Conservation (phyloP, 2,329 filamentous ascomycete species). For the Aspergillus versicolor region DNA sequence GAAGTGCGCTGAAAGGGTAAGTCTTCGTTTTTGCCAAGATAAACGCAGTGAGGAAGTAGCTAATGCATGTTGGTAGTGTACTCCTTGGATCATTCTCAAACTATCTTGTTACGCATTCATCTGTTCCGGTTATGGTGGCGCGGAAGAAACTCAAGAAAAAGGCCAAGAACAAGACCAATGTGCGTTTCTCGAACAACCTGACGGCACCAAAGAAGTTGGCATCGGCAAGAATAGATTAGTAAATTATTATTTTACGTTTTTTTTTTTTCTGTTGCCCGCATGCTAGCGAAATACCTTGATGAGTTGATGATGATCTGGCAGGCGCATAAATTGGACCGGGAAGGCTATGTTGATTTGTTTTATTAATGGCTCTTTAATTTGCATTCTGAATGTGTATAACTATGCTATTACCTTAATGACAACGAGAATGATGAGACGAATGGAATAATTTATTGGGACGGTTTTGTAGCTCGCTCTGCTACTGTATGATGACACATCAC, state of each 20-base stretch:
- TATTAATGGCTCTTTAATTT: not conserved
- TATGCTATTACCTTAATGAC: conserved; percentile 8
- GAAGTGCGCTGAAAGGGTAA: conserved; percentile 90
- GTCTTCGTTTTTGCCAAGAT: conserved; percentile 28
- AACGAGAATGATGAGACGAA: not conserved
- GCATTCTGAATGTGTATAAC: conserved; percentile 8
- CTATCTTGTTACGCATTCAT: conserved; percentile 94
- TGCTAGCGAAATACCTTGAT: conserved; percentile 4
- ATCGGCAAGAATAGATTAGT: conserved; percentile 73
- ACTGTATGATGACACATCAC: conserved; percentile 11
- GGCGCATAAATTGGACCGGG: conserved; percentile 7
- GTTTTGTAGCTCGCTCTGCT: not conserved
- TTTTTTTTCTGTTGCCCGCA: not conserved
- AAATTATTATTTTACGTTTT: not conserved
- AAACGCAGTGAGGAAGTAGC: not conserved
- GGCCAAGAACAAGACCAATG: conserved; percentile 71
- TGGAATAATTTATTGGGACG: not conserved
- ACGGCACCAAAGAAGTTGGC: conserved; percentile 68
- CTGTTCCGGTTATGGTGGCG: conserved; percentile 96
- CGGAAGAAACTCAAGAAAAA: conserved; percentile 86
- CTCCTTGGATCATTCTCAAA: conserved; percentile 96
- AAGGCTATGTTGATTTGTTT: not conserved
- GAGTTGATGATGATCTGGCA: conserved; percentile 8
- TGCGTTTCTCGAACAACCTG: conserved; percentile 79
- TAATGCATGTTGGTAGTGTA: conserved; percentile 57